Base-by-base conservation (phyloP, 2,329 filamentous ascomycete species). In the Metarhizium anisopliae region DNA sequence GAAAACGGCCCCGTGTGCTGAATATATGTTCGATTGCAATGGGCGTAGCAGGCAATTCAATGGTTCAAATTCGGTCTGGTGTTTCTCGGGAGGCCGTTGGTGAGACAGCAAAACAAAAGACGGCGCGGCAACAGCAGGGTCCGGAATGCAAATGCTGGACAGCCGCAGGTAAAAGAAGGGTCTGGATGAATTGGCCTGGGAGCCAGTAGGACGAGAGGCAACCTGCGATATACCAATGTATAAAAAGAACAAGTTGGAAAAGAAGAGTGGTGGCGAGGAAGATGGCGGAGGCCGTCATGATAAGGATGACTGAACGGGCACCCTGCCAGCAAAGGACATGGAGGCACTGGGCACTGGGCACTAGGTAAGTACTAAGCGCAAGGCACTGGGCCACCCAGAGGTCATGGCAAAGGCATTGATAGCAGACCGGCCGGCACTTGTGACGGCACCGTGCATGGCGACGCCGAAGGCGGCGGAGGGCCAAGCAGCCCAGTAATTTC, bases 261-360 rank as follows among this genome's bases (percentile, higher is more conserved):
- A 30, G 25, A 18, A 38, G 4, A 4, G 14, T 35, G 16, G 40
- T 36, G 35, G 49, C 36, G 30, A 55, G 30, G 36, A 29, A 35
- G 50, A 49, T 20, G 54, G 45, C 45, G 54, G 50, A 52, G 54
- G 54, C 32, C n/a, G 20, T 42, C 50, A 56, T 56, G 51, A 56
- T 56, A 56, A 56, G 32, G 43, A 35, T 6, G 32, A 35, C 5
- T 7, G 32, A 35, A 11, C 7, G 2, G 32, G 32, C 32, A 7
- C 32, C 32, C 2, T 11, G 25, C 5, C 32, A 5, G 32, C 32
- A 35, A 5, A 25, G 25, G 25, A 25, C 25, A 25, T 25, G 25
- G 25, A 35, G 32, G 32, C 32, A 35, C 32, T 35, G 32, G 32
- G 32, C 32, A 35, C 25, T 25, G 32, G 32, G 32, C 32, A 35